Conservation (phyloP, 164 flowering plant genomes). For the Sedum album region DNA sequence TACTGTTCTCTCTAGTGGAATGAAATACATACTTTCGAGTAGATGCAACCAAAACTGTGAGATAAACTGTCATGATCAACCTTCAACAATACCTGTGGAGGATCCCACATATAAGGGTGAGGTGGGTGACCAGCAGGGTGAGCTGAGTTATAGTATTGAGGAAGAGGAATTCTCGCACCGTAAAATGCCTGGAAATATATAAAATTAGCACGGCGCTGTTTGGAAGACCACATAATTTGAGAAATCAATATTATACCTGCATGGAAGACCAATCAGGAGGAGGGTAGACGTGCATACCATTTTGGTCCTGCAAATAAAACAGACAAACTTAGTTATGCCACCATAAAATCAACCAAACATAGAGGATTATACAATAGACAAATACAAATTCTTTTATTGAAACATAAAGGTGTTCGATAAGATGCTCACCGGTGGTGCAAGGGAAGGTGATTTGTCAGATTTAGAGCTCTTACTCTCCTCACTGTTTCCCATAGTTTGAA, state of each 20-base stretch:
- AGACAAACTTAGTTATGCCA: background rate
- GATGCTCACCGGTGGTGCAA: conserved; percentile 45
- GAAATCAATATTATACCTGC: conserved; percentile 34
- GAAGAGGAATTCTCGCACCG: conserved; percentile 51
- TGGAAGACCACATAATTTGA: background rate
- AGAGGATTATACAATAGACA: background rate
- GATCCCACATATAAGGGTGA: conserved; percentile 85
- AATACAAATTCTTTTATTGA: background rate
- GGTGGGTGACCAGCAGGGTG: conserved; percentile 73
- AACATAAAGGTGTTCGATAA: background rate
- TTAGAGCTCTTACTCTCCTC: conserved; percentile 52
- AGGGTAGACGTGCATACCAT: conserved; percentile 50
- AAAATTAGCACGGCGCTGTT: background rate
- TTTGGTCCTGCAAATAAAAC: conserved; percentile 46
- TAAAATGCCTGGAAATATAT: conserved; percentile 47
- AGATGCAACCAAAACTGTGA: background rate
- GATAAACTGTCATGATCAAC: background rate
- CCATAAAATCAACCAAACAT: background rate
- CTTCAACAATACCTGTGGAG: conserved; percentile 60
- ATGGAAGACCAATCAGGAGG: conserved; percentile 57
- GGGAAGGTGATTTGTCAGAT: conserved; percentile 20
- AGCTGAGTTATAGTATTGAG: conserved; percentile 60
- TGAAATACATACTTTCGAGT: background rate
- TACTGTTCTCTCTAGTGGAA: background rate
- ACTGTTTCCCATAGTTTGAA: conserved; percentile 47